These are phyloP conservation scores for Auriscalpium vulgare DNA, from an alignment of 768 basidiomycete species.

Conservation along the genomic window DNA sequence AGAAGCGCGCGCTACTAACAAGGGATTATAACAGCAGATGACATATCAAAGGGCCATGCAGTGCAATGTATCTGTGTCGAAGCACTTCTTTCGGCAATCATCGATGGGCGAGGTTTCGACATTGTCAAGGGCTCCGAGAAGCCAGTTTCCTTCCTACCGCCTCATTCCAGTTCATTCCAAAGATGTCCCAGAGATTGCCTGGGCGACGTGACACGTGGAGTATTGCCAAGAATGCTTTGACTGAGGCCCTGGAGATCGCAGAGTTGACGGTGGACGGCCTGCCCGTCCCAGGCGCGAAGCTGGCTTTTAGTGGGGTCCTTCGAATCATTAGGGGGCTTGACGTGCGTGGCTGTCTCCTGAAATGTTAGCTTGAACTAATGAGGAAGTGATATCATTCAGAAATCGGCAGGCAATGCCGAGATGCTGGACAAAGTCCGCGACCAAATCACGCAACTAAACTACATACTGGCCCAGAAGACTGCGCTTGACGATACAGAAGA, in stretches of 20 bases:
- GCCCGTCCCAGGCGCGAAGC: not conserved
- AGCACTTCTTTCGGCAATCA: no score
- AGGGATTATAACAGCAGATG: no score
- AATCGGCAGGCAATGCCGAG: not conserved
- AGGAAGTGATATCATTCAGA: not conserved
- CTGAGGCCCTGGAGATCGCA: not conserved
- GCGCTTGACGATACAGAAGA: not conserved
- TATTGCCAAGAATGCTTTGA: not conserved
- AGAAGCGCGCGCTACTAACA: no score
- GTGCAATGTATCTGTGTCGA: no score
- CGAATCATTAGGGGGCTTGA: not conserved
- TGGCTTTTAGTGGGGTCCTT: not conserved
- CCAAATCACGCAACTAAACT: not conserved
- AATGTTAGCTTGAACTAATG: not conserved
- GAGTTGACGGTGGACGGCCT: not conserved
- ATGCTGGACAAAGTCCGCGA: not conserved
- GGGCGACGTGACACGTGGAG: not conserved
- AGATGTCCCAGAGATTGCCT: not conserved
- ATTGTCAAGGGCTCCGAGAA: no score
- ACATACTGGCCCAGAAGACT: not conserved
- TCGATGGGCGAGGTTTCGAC: no score
- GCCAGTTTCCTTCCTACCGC: no score
- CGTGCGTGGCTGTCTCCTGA: not conserved
- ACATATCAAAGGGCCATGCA: no score
- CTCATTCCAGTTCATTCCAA: no score